Conservation (phyloP, 805 yeast species). For the Starmerella scarabaei region DNA sequence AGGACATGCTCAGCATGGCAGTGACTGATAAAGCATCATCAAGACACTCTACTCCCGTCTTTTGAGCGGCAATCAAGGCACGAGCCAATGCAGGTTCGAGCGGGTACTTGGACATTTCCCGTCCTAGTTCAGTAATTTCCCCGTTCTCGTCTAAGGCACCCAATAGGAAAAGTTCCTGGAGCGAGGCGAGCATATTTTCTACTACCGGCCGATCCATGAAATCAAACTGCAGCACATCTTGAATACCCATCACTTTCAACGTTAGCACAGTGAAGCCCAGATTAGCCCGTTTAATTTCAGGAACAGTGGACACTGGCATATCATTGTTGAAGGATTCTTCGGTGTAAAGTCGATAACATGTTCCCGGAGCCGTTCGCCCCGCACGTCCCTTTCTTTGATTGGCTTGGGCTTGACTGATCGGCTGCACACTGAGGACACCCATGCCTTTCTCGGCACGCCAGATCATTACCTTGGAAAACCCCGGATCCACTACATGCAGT, state of each 20-base stretch:
- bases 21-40: slow-evolving; percentile 60
- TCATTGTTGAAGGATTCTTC: slow-evolving; percentile 70
- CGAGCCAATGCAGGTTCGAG: slow-evolving; percentile 83
- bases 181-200: slow-evolving; percentile 55
- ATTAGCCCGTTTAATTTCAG: slow-evolving; percentile 84
- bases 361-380: slow-evolving; percentile 95
- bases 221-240: slow-evolving; percentile 69
- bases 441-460: slow-evolving; percentile 80
- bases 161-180: slow-evolving; percentile 69
- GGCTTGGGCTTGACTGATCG: slow-evolving; percentile 90
- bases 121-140: slow-evolving; percentile 59
- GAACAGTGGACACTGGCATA: slow-evolving; percentile 64
- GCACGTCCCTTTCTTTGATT: slow-evolving; percentile 97
- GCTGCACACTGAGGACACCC: slow-evolving; percentile 72
- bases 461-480: slow-evolving; percentile 83
- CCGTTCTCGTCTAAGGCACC: slow-evolving; percentile 85
- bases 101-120: slow-evolving; percentile 84
- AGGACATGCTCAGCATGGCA: slow-evolving; percentile 71
- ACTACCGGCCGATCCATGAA: slow-evolving; percentile 83
- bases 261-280: slow-evolving; percentile 62
- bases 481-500: slow-evolving; percentile 86
- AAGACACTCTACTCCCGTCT: slow-evolving; percentile 33
- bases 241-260: slow-evolving; percentile 70
- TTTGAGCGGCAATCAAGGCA: slow-evolving; percentile 46
- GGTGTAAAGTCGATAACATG: slow-evolving; percentile 80